Base-by-base conservation (phyloP, 1,139 yeast genomes). In the Saccharomyces hybrid region DNA sequence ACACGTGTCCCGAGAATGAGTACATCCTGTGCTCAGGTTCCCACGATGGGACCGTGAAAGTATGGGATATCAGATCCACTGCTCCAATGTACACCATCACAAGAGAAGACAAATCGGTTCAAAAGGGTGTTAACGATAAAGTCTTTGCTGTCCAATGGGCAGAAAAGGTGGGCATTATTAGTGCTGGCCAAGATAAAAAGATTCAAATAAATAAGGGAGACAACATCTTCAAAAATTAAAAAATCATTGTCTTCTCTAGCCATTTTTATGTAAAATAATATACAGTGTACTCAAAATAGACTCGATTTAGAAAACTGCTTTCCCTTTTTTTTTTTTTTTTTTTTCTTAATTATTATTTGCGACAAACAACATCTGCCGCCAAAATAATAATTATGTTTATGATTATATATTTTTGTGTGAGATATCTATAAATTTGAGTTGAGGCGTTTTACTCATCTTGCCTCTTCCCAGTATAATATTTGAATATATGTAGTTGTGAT, bases 121-220 rank as follows among this genome's bases (percentile, higher is more conserved):
- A 66, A 56, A 70, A 71, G 59, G 65, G 77, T 56, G 58, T 63
- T 13, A 66, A 72, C 63, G 66, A 76, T 56, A 88, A 90, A 69
- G 93, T 93, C 26, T 88, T 89, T 69, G 90, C 87, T 47, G 95
- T 90, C 52, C 84, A 82, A 62, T 93, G 99, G 98, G 85, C 85
- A 61, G 80, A 80, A 51, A 80, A 86, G 55, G 63, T 66, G 38
- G 96, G 97, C 53, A 88, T 93, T 60, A 81, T 89, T 50, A 85
- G 96, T 70, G 98, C 95, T 62, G 99, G 98, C 59, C 86, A 86
- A 71, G 98, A 91, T 71, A 93, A 91, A 70, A 87, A 87, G 76
- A 76, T 93, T 56, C 98, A 93, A 73, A 86, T 93, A 63, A 90
- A 89, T 67, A 80, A 78, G 65, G 84, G 83, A 51, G 71, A 69